Evolutionary conservation across 2,329 filamentous ascomycete species (phyloP), one percentile per base, ranked within the genome.

Genomic region (Cercospora zeae-maydis): DNA sequence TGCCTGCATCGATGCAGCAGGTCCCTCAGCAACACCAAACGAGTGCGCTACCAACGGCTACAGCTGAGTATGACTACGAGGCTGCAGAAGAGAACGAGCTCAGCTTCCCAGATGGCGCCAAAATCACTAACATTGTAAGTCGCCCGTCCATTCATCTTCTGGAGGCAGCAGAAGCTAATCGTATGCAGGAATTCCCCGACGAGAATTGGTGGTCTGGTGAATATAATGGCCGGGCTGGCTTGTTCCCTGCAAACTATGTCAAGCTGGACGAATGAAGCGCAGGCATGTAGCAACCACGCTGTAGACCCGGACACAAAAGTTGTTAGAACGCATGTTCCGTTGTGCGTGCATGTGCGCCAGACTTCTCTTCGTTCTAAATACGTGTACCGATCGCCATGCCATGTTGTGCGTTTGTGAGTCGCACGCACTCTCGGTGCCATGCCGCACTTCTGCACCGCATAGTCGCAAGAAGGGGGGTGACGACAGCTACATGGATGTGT

Each of bases 141-240:
- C 7, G 4, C 0, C 9, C 31, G 13, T 13, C 45, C 21, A 21
- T 37, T 54, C 16, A 33, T n/a, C 10, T 16, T 36, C n/a, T 0
- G 3, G 0, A n/a, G 27, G 16, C 45, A 33, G 7, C 27, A 52
- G 21, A 14, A 5, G 27, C 76, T 79, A 70, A 74, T 10, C 24
- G 61, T 47, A 52, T 45, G 19, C 70, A 90, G 88, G 91, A 97
- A 80, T 98, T 98, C 78, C 95, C 95, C 1, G 95, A 98, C 72
- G 93, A 98, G 69, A 95, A 99, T 75, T 99, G 95, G 95, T 99
- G 95, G 95, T 90, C 93, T 71, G 95, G 95, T 63, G 87, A 90
- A 72, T 96, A 89, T 77, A 83, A 87, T 27, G 92, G 92, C 56
- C 84, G 88, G 62, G 84, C 85, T 31, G 95, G 95, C 65, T 83